Conservation (phyloP, 2,329 filamentous ascomycete genomes). For the Trichoderma pleuroti region DNA sequence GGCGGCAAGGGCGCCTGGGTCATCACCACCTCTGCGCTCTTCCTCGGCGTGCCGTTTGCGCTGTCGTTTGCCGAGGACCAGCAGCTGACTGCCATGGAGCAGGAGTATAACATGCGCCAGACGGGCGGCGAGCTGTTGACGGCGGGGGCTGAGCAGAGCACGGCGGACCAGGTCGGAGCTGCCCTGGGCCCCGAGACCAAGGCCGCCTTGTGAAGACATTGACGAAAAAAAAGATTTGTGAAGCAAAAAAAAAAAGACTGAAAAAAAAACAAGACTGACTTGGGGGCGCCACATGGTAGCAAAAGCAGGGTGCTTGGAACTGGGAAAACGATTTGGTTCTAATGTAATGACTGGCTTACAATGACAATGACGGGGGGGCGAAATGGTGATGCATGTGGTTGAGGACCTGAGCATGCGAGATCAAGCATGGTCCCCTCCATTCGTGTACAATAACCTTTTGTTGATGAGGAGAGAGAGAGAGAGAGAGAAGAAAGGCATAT, state of each 20-base stretch:
- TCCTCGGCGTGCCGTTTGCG: constrained; percentile 90
- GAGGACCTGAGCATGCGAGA: background rate
- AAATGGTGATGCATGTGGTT: background rate
- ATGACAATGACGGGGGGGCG: background rate
- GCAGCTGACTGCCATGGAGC: constrained; percentile 95
- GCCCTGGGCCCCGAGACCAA: constrained; percentile 46
- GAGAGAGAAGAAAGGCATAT: background rate
- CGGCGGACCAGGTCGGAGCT: constrained; percentile 48
- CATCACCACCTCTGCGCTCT: constrained; percentile 79
- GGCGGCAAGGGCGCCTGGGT: constrained; percentile 88
- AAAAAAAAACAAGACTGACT: background rate
- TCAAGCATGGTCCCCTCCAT: constrained; percentile 16
- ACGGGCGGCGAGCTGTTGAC: constrained; percentile 70
- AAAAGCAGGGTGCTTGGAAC: constrained; percentile 5
- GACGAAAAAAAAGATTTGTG: background rate
- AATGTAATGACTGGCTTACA: constrained; percentile 16
- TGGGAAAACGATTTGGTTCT: constrained; percentile 3
- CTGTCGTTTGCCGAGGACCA: constrained; percentile 94
- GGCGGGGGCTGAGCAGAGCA: constrained; percentile 42
- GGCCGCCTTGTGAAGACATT: constrained; percentile 46
- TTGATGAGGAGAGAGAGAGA: background rate
- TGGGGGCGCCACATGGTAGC: background rate
- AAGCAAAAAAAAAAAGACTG: background rate
- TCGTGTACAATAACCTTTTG: constrained; percentile 15
- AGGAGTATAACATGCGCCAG: constrained; percentile 94